Evolutionary conservation across 2,329 filamentous ascomycete genomes (phyloP).

Genomic region (Falciphora oryzae): DNA sequence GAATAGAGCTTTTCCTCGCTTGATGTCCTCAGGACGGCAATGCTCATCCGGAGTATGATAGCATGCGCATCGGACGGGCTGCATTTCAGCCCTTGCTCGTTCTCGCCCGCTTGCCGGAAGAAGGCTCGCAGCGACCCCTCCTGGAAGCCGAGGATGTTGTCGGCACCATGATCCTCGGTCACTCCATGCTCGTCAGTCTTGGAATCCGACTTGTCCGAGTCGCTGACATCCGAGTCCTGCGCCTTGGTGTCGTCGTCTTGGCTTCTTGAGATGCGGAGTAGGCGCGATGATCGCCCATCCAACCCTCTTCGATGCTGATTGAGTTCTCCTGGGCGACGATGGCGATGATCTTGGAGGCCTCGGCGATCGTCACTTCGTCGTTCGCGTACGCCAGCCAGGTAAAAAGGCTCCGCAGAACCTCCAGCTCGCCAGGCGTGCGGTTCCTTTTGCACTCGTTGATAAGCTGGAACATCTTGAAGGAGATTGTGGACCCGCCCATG

Average conservation of each 20-base stretch:
- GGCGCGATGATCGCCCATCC: slow-evolving; percentile 8
- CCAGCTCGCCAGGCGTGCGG: slow-evolving; percentile 5
- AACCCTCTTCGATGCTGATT: slow-evolving; percentile 13
- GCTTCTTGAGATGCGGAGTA: slow-evolving; percentile 10
- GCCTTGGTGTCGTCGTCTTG: neutral
- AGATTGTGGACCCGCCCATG: slow-evolving; percentile 6
- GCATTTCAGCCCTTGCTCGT: slow-evolving; percentile 5
- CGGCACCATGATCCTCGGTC: slow-evolving; percentile 9
- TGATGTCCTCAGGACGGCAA: slow-evolving; percentile 2
- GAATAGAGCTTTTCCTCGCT: neutral
- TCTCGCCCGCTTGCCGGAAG: slow-evolving; percentile 8
- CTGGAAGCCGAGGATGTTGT: slow-evolving; percentile 13
- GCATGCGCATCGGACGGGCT: neutral
- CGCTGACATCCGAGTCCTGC: neutral
- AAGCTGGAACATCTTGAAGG: slow-evolving; percentile 4
- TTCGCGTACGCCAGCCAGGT: slow-evolving; percentile 14
- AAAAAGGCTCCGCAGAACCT: slow-evolving; percentile 9
- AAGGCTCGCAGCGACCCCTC: slow-evolving; percentile 12
- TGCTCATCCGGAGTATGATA: slow-evolving; percentile 6
- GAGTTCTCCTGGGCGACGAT: slow-evolving; percentile 9
- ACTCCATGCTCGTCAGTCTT: neutral
- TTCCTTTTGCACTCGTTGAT: slow-evolving; percentile 10
- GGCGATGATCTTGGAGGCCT: slow-evolving; percentile 9
- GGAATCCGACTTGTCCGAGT: neutral
- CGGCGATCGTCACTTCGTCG: slow-evolving; percentile 7